Conservation (phyloP, 371 early-diverging fungal genomes). For the Mucor indicus region DNA sequence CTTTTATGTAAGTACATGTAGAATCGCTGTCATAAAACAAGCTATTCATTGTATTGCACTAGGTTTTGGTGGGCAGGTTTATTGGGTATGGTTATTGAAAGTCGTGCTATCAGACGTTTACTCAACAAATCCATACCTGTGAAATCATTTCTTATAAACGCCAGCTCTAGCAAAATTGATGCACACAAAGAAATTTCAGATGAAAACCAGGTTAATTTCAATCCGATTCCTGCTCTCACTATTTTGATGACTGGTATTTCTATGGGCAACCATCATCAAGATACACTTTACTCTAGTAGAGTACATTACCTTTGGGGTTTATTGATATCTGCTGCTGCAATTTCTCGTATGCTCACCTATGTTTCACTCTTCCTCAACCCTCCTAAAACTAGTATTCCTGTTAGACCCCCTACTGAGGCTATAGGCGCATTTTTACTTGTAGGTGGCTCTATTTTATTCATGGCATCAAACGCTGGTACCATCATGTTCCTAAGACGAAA, state of each 20-base stretch:
- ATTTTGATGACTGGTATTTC: slow-evolving; percentile 53
- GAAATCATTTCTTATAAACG: no score
- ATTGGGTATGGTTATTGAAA: slow-evolving; percentile 45
- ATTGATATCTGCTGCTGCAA: slow-evolving; percentile 41
- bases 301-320: slow-evolving; percentile 56
- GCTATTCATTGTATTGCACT: no score
- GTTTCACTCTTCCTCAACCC: slow-evolving; percentile 18
- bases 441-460: slow-evolving; percentile 33
- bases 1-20: slow-evolving; percentile 47
- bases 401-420: slow-evolving; percentile 34
- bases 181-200: not conserved
- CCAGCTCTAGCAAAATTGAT: no score
- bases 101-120: slow-evolving; percentile 40
- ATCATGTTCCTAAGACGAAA: slow-evolving; percentile 32
- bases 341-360: slow-evolving; percentile 48
- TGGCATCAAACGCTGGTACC: slow-evolving; percentile 41
- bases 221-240: slow-evolving; percentile 50
- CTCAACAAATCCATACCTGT: slow-evolving; percentile 14
- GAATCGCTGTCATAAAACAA: no score
- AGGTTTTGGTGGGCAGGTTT: slow-evolving; percentile 52
- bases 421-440: slow-evolving; percentile 34
- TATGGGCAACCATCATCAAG: slow-evolving; percentile 57
- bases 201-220: slow-evolving; percentile 17
- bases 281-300: slow-evolving; percentile 43
- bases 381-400: slow-evolving; percentile 17